Evolutionary conservation across 345 rosid species (phyloP).

Genomic region (Cardamine resedifolia): DNA sequence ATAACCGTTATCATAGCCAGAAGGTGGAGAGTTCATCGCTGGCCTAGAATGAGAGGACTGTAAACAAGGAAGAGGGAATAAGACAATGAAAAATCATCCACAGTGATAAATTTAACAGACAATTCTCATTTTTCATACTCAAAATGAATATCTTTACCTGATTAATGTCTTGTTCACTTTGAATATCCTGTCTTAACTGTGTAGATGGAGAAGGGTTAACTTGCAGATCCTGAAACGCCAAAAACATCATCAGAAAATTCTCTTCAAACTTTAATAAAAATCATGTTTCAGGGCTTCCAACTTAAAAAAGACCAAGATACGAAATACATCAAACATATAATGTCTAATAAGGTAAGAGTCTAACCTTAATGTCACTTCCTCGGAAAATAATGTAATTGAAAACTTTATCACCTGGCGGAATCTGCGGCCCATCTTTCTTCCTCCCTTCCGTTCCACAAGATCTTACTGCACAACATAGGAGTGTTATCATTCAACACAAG

Average conservation of each 20-base stretch:
- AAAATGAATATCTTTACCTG: slow-evolving; percentile 26
- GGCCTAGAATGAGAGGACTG: slow-evolving; percentile 20
- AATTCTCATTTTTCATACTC: background rate
- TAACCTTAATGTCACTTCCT: slow-evolving; percentile 61
- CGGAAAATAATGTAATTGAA: slow-evolving; percentile 63
- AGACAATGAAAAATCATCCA: background rate
- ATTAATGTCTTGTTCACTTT: slow-evolving; percentile 13
- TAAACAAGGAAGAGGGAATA: slow-evolving; percentile 3
- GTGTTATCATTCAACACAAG: slow-evolving; percentile 5
- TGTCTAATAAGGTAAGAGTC: background rate
- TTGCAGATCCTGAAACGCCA: slow-evolving; percentile 71
- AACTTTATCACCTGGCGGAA: slow-evolving; percentile 50
- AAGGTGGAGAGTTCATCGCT: slow-evolving; percentile 18
- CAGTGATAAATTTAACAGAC: background rate
- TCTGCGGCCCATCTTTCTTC: slow-evolving; percentile 56
- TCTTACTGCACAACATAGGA: slow-evolving; percentile 41
- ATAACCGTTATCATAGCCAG: slow-evolving; percentile 25
- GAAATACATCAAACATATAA: background rate
- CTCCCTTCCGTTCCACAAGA: slow-evolving; percentile 68
- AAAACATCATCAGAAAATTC: background rate
- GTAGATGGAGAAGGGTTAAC: slow-evolving; percentile 79
- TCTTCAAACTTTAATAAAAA: background rate
- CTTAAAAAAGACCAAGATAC: background rate
- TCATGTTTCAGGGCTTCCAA: background rate
- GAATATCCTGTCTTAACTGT: slow-evolving; percentile 42